Percentiles rank a stretch among this genome's conserved stretches.
Conservation (phyloP, 495 filamentous ascomycete genomes). For the Venustampulla echinocandica region DNA sequence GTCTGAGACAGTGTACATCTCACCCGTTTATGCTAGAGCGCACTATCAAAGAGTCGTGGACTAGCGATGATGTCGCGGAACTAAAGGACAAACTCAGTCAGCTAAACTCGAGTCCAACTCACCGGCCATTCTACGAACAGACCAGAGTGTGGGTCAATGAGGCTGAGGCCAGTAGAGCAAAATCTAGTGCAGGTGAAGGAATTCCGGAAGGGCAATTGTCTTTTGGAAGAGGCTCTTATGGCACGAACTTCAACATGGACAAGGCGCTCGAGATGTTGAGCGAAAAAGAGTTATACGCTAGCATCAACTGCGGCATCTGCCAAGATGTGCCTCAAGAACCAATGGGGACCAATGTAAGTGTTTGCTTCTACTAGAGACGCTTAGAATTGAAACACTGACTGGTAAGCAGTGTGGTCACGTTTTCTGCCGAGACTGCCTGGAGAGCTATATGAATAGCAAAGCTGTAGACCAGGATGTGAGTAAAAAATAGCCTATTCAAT, state of each 20-base stretch:
- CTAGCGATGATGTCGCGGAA: slow-evolving; percentile 26
- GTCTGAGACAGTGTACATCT: slow-evolving; percentile 42
- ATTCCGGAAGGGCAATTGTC: too few relatives aligned
- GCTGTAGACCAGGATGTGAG: background rate
- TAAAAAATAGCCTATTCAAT: background rate
- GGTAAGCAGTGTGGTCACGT: background rate
- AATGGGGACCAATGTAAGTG: slow-evolving; percentile 10
- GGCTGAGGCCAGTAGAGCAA: slow-evolving; percentile 6
- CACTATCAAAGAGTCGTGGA: slow-evolving; percentile 34
- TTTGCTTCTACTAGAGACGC: too few relatives aligned
- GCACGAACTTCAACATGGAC: slow-evolving; percentile 14
- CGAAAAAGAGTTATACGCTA: slow-evolving; percentile 8
- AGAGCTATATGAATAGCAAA: background rate
- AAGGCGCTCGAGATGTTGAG: slow-evolving; percentile 9
- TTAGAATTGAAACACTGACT: too few relatives aligned
- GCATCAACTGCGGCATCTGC: slow-evolving; percentile 13
- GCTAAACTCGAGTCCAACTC: background rate
- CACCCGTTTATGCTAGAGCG: slow-evolving; percentile 43
- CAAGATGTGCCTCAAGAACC: slow-evolving; percentile 6
- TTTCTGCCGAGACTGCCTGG: background rate
- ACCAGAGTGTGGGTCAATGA: slow-evolving; percentile 16
- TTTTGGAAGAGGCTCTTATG: slow-evolving; percentile 5
- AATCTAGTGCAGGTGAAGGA: too few relatives aligned
- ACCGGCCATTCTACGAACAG: slow-evolving; percentile 17
- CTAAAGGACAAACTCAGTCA: background rate